Evolutionary conservation across 108 stramenopile species (phyloP).

Genomic region (Epipyxis sp.): DNA sequence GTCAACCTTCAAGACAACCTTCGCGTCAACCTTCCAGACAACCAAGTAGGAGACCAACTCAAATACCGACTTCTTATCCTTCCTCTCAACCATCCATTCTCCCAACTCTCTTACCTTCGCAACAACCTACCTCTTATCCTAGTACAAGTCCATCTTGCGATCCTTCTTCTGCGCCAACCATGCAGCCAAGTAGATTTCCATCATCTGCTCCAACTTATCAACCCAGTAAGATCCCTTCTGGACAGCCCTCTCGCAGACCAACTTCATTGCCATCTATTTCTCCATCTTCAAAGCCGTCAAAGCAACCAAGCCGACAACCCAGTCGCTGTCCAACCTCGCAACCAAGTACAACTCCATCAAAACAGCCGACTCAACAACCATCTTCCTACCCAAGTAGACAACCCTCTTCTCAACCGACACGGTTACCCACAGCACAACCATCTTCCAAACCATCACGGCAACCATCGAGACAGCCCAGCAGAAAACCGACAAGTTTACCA

Average conservation of each 20-base stretch:
- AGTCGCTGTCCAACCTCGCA: neutral
- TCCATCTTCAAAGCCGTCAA: neutral
- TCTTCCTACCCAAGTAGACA: neutral
- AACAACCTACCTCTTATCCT: no score
- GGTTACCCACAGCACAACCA: conserved; percentile 7
- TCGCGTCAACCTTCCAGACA: no score
- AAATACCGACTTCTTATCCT: no score
- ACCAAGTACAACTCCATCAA: neutral
- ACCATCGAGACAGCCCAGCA: conserved; percentile 9
- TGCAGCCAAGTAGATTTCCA: no score
- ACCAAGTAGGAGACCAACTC: no score
- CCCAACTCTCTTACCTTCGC: no score
- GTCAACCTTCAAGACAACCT: no score
- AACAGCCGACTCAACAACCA: neutral
- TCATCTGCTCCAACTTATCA: neutral
- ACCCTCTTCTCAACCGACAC: conserved; percentile 3
- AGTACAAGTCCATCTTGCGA: no score
- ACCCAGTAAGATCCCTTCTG: neutral
- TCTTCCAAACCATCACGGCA: neutral
- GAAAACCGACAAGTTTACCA: neutral
- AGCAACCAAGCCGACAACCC: neutral
- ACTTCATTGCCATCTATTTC: neutral
- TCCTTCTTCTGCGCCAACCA: no score
- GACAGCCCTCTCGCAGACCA: neutral
- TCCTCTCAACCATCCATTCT: no score